phyloP scores from a whole-genome alignment of 2,329 filamentous ascomycete species.

The Clarireedia paspali region DNA sequence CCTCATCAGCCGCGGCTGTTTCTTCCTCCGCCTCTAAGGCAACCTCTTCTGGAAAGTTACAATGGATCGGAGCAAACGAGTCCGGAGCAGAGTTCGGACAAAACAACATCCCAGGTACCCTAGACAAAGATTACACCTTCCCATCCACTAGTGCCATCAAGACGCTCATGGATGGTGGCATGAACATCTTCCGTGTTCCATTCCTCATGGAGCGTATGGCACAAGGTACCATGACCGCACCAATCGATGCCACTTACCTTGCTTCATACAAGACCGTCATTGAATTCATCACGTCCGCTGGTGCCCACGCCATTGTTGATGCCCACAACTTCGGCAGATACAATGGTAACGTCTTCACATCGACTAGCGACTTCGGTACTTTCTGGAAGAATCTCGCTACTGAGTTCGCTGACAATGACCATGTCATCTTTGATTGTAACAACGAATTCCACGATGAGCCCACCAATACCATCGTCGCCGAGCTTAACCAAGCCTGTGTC shows the following conservation, averaged over 20 bases:
- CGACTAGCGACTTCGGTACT: slow-evolving; percentile 31
- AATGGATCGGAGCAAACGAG: slow-evolving; percentile 29
- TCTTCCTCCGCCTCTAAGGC: neutral
- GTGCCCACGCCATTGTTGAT: slow-evolving; percentile 39
- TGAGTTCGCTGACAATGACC: slow-evolving; percentile 30
- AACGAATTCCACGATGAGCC: slow-evolving; percentile 35
- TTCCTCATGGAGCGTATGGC: slow-evolving; percentile 50
- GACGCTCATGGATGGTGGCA: slow-evolving; percentile 9
- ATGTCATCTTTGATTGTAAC: slow-evolving; percentile 37
- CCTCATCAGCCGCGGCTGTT: neutral
- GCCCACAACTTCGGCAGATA: slow-evolving; percentile 46
- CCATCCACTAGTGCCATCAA: slow-evolving; percentile 35
- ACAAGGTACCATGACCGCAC: slow-evolving; percentile 39
- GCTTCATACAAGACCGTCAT: slow-evolving; percentile 35
- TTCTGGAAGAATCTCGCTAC: slow-evolving; percentile 36
- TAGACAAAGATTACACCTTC: slow-evolving; percentile 53
- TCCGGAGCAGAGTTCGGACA: slow-evolving; percentile 57
- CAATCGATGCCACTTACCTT: slow-evolving; percentile 35
- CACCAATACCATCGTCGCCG: neutral
- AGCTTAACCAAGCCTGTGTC: slow-evolving; percentile 39
- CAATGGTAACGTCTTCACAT: slow-evolving; percentile 33
- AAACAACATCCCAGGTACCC: slow-evolving; percentile 44
- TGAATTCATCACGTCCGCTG: slow-evolving; percentile 40
- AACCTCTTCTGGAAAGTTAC: slow-evolving; percentile 10
- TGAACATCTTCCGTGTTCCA: slow-evolving; percentile 14